phyloP scores from a whole-genome alignment of 495 filamentous ascomycete species.

The Neurospora discreta region DNA sequence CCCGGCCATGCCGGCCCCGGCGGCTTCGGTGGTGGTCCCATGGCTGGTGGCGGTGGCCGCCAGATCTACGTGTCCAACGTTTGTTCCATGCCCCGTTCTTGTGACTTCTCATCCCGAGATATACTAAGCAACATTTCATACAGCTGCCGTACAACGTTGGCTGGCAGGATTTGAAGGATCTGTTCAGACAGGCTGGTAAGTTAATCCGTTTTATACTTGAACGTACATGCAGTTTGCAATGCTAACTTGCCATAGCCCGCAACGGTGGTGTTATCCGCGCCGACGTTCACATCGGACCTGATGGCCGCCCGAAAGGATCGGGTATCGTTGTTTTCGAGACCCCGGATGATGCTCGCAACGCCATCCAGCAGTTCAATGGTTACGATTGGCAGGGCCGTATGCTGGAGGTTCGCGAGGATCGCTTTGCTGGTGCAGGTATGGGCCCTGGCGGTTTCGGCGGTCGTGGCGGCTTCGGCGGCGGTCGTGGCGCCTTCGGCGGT shows the following conservation, averaged over 20 bases:
- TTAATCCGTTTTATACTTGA: constrained; percentile 10
- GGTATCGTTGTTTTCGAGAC: constrained; percentile 96
- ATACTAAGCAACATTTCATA: constrained; percentile 22
- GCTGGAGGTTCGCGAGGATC: constrained; percentile 92
- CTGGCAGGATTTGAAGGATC: constrained; percentile 98
- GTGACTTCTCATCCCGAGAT: constrained; percentile 6
- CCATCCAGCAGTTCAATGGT: constrained; percentile 94
- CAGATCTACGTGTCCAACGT: constrained; percentile 98
- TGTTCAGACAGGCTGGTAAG: constrained; percentile 97
- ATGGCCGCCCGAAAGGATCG: constrained; percentile 89
- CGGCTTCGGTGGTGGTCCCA: constrained; percentile 29
- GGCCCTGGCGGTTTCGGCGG: constrained; percentile 43
- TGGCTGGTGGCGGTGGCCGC: constrained; percentile 44
- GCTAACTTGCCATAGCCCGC: constrained; percentile 26
- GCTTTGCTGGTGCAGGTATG: constrained; percentile 64
- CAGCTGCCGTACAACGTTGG: constrained; percentile 96
- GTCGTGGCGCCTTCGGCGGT: constrained; percentile 47
- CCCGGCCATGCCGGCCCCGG: constrained; percentile 31
- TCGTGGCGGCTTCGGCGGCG: constrained; percentile 45
- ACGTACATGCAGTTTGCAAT: neutral
- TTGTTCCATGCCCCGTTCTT: constrained; percentile 45
- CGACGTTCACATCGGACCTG: constrained; percentile 85
- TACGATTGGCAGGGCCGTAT: constrained; percentile 96
- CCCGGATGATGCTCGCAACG: constrained; percentile 86
- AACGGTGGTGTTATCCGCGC: constrained; percentile 86